Percentiles rank a stretch among this genome's conserved stretches.
phyloP scores from a whole-genome alignment of 331 rosid species.

The Malus hybrid region DNA sequence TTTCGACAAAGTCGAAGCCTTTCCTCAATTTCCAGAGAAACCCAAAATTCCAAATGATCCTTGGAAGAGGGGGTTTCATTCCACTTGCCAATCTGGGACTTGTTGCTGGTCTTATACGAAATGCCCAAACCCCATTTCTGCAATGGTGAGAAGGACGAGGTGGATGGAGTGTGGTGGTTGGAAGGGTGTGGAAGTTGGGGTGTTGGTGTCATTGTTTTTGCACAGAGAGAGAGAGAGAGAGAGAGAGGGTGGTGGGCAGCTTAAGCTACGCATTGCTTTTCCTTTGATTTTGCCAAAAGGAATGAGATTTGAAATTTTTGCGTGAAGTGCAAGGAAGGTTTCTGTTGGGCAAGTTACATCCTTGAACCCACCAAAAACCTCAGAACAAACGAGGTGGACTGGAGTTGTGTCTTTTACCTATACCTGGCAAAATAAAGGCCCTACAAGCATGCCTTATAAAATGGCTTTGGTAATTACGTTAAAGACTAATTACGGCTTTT shows the following conservation, averaged over 20 bases:
- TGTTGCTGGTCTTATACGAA: slow-evolving; percentile 42
- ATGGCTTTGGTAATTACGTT: too few relatives aligned
- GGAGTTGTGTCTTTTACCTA: background rate
- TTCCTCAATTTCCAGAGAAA: slow-evolving; percentile 12
- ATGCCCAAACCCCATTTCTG: slow-evolving; percentile 23
- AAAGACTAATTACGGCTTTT: background rate
- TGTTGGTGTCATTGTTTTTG: slow-evolving; percentile 34
- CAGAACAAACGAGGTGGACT: background rate
- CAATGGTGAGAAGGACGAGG: slow-evolving; percentile 9
- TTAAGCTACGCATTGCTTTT: slow-evolving; percentile 36
- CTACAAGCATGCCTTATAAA: background rate
- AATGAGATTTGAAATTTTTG: slow-evolving; percentile 43
- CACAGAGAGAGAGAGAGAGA: background rate
- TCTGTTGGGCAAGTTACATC: slow-evolving; percentile 60
- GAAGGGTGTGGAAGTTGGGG: slow-evolving; percentile 35
- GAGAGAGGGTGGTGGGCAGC: slow-evolving; percentile 23
- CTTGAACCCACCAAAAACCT: slow-evolving; percentile 27
- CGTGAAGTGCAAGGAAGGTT: slow-evolving; percentile 75
- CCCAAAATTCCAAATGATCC: slow-evolving; percentile 6
- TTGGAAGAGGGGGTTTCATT: background rate
- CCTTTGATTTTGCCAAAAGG: slow-evolving; percentile 1
- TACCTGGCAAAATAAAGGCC: background rate
- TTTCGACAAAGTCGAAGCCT: slow-evolving; percentile 3
- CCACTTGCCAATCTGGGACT: slow-evolving; percentile 15
- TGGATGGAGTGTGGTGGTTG: slow-evolving; percentile 26